Percentiles rank a stretch among this genome's conserved stretches.
Evolutionary conservation across 345 rosid species (phyloP).

Genomic region (Cardamine occulta): DNA sequence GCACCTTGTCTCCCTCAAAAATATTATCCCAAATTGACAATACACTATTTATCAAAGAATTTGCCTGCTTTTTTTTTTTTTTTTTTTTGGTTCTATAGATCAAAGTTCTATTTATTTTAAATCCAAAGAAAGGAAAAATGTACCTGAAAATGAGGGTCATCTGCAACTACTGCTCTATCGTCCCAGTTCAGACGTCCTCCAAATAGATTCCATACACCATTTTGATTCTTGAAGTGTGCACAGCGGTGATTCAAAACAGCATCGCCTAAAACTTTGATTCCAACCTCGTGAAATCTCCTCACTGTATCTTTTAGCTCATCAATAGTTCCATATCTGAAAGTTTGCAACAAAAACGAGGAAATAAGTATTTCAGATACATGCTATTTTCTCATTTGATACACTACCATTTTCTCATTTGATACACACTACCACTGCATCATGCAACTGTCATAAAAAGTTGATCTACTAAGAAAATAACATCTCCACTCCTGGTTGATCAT

Average conservation of each 20-base stretch:
- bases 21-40: not conserved
- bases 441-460: not conserved
- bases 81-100: slow-evolving; percentile 2
- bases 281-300: slow-evolving; percentile 65
- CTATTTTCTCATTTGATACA: not conserved
- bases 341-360: slow-evolving; percentile 12
- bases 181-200: slow-evolving; percentile 97
- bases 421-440: slow-evolving; percentile 7
- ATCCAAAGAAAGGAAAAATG: not conserved
- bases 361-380: not conserved
- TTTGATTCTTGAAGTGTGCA: slow-evolving; percentile 82
- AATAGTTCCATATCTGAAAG: slow-evolving; percentile 76
- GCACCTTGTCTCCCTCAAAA: not conserved
- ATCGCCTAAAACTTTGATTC: slow-evolving; percentile 90
- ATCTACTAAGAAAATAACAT: slow-evolving; percentile 14
- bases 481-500: not conserved
- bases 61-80: not conserved
- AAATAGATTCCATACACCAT: slow-evolving; percentile 92
- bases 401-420: slow-evolving; percentile 6
- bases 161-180: slow-evolving; percentile 89
- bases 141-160: slow-evolving; percentile 99
- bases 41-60: slow-evolving; percentile 19
- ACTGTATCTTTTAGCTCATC: slow-evolving; percentile 83
- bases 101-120: slow-evolving; percentile 6
- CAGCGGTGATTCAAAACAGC: slow-evolving; percentile 95